Evolutionary conservation across 1,284 basidiomycete genomes (phyloP).

Genomic region (Xerocomus nothofagi): DNA sequence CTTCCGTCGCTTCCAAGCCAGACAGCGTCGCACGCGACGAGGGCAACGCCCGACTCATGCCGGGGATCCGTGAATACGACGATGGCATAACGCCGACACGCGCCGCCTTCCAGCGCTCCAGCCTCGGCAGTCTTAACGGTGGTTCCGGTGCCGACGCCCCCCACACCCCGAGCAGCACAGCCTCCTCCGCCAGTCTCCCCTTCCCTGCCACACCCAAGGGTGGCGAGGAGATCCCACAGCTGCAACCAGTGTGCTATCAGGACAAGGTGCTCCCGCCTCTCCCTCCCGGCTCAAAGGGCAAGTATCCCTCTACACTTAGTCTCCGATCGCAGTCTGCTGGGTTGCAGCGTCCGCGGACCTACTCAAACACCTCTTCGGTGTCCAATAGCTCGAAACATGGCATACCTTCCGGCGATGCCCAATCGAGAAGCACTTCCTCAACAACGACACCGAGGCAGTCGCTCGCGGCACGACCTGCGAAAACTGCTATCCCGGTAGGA

Average conservation of each 20-base stretch:
- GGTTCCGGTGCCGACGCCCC: constrained; percentile 20
- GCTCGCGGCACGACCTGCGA: constrained; percentile 12
- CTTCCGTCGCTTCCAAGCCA: constrained; percentile 13
- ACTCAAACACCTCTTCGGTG: constrained; percentile 31
- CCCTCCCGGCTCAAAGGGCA: constrained; percentile 14
- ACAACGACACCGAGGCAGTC: constrained; percentile 17
- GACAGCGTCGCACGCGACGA: constrained; percentile 8
- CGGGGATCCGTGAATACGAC: constrained; percentile 32
- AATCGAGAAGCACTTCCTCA: constrained; percentile 10
- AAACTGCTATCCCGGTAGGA: constrained; percentile 8
- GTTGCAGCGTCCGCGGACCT: constrained; percentile 28
- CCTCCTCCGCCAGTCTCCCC: constrained; percentile 45
- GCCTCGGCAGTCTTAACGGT: constrained; percentile 27
- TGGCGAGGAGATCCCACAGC: constrained; percentile 22
- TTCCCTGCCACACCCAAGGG: constrained; percentile 46
- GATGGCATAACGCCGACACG: constrained; percentile 33
- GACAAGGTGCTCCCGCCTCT: constrained; percentile 33
- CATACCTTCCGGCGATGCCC: constrained; percentile 3
- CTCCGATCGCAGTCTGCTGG: constrained; percentile 12
- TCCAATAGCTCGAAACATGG: constrained; percentile 24
- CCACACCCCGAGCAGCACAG: constrained; percentile 37
- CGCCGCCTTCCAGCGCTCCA: constrained; percentile 29
- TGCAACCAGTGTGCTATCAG: constrained; percentile 13
- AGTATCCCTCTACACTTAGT: constrained; percentile 20
- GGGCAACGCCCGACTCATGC: constrained; percentile 20